These are phyloP conservation scores for Chrysanthemum lavandulifolium DNA, from an alignment of 129 eudicot species.

Conservation along the genomic window DNA sequence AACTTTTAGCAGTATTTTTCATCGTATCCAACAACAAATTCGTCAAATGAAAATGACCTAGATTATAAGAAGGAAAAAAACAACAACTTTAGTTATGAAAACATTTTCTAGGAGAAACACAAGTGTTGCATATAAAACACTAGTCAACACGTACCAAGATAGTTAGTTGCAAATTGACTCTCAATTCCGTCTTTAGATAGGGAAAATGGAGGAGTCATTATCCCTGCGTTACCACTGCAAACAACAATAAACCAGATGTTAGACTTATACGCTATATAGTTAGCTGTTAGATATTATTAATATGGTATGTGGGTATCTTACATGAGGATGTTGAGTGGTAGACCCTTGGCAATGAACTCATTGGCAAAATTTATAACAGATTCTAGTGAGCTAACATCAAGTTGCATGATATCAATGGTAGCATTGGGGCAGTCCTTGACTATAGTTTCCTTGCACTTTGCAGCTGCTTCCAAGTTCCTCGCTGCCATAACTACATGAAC, in stretches of 20 bases:
- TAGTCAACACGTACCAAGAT: conserved; percentile 49
- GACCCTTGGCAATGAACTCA: conserved; percentile 59
- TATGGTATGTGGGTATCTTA: conserved; percentile 33
- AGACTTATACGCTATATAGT: not conserved
- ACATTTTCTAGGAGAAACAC: not conserved
- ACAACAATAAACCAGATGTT: not conserved
- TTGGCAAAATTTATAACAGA: conserved; percentile 75
- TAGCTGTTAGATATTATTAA: not conserved
- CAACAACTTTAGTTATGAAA: not conserved
- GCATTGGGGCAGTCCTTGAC: conserved; percentile 56
- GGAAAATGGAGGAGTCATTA: conserved; percentile 74
- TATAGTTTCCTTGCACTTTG: conserved; percentile 60
- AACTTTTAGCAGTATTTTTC: conserved; percentile 69
- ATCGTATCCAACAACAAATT: conserved; percentile 82
- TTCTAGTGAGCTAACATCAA: conserved; percentile 78
- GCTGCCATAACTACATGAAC: conserved; percentile 95
- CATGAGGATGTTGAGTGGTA: conserved; percentile 84
- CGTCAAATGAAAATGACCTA: conserved; percentile 91
- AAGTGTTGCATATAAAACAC: not conserved
- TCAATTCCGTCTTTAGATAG: conserved; percentile 80
- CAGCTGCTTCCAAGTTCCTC: conserved; percentile 65
- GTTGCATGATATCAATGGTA: conserved; percentile 85
- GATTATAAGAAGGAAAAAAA: conserved; percentile 12
- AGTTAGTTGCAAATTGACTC: conserved; percentile 87
- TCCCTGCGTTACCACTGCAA: conserved; percentile 86